Conservation (phyloP, 2,329 filamentous ascomycete species). For the Talaromyces pinophilus region DNA sequence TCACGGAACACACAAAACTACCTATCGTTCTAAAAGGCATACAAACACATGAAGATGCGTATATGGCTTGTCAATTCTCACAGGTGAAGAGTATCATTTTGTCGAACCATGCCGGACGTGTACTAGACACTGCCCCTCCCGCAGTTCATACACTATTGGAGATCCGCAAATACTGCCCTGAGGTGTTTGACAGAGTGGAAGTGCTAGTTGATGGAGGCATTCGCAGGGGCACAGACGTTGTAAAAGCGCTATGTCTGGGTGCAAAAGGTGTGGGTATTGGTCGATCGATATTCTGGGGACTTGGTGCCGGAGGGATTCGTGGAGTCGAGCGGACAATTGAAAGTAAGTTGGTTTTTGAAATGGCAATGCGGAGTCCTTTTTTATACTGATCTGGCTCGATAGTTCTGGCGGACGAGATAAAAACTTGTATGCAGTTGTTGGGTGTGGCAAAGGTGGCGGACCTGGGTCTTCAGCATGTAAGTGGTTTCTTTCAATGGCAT, state of each 20-base stretch:
- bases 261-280: slow-evolving; percentile 82
- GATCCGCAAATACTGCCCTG: slow-evolving; percentile 72
- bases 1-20: slow-evolving; percentile 75
- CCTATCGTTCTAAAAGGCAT: slow-evolving; percentile 91
- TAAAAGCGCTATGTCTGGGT: slow-evolving; percentile 83
- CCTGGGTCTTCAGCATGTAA: slow-evolving; percentile 72
- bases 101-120: slow-evolving; percentile 88
- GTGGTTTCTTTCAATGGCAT: slow-evolving; percentile 39
- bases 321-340: slow-evolving; percentile 67
- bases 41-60: slow-evolving; percentile 92
- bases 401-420: slow-evolving; percentile 66
- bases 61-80: slow-evolving; percentile 70
- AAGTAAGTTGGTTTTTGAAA: slow-evolving; percentile 49
- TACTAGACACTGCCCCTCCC: slow-evolving; percentile 77
- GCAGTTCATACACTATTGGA: slow-evolving; percentile 72
- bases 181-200: slow-evolving; percentile 71
- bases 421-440: slow-evolving; percentile 69
- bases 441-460: slow-evolving; percentile 74
- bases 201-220: slow-evolving; percentile 87
- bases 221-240: slow-evolving; percentile 79
- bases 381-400: not conserved
- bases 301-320: slow-evolving; percentile 64
- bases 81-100: slow-evolving; percentile 81
- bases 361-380: not conserved
- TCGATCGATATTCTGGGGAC: slow-evolving; percentile 71